Percentiles rank a stretch among this genome's conserved stretches.
Evolutionary conservation across 108 stramenopile species (phyloP).

Genomic region (Nitzschia sp.): DNA sequence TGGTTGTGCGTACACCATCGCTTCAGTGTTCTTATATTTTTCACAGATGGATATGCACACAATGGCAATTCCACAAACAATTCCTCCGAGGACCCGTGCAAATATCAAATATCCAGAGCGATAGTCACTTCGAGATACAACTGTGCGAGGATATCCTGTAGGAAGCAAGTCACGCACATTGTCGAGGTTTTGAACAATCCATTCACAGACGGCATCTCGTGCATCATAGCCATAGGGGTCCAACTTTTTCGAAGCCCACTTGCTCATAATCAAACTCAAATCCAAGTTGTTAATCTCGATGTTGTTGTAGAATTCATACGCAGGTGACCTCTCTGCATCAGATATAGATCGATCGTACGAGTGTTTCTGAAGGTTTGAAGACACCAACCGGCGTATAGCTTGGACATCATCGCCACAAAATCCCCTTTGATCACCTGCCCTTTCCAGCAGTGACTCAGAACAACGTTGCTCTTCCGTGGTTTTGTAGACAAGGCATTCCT

Average conservation of each 20-base stretch:
- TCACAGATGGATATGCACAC: conserved; percentile 1
- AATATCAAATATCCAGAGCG: not conserved
- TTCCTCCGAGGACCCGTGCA: conserved; percentile 1
- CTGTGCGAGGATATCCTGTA: conserved; percentile 19
- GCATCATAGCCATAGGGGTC: conserved; percentile 28
- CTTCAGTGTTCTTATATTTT: conserved; percentile 21
- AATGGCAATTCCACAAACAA: conserved; percentile 12
- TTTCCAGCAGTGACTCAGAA: not conserved
- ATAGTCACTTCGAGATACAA: not conserved
- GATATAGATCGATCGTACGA: not conserved
- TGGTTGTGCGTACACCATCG: conserved; percentile 40
- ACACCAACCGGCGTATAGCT: conserved; percentile 19
- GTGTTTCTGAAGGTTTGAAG: not conserved
- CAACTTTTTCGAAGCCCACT: not conserved
- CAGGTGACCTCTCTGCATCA: conserved; percentile 21
- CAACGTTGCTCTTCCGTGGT: conserved; percentile 17
- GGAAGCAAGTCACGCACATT: conserved; percentile 25
- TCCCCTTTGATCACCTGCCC: conserved; percentile 20
- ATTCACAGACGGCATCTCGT: conserved; percentile 40
- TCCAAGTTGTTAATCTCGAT: conserved; percentile 16
- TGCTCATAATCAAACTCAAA: conserved; percentile 2
- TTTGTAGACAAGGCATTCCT: conserved; percentile 10
- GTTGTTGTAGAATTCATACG: conserved; percentile 21
- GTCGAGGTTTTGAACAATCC: conserved; percentile 34
- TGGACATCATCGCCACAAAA: conserved; percentile 22